Base-by-base conservation (phyloP, 495 filamentous ascomycete genomes). In the Elasticomyces elasticus region DNA sequence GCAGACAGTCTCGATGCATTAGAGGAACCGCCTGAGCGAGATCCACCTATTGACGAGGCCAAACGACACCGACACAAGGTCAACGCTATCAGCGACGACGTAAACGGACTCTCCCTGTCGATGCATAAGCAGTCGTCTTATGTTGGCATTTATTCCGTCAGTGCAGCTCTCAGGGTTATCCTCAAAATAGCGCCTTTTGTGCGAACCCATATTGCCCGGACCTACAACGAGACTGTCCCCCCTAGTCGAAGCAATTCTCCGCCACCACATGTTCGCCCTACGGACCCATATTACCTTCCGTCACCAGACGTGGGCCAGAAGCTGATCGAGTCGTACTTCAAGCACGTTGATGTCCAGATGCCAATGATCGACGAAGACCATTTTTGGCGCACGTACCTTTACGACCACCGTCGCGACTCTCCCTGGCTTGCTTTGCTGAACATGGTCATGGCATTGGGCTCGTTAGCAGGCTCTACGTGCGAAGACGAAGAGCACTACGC, bases 401-500 rank as follows among this genome's bases (percentile, higher is more conserved):
- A 79, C 44, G 82, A 79, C 25, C 76, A 79, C 46, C 72, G 86
- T 10, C 78, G 73, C 56, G 86, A 91, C 64, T 71, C 79, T 9
- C 79, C 82, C 10, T 91, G 86, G 86, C 74, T 89, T 17, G 81
- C 81, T 0, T 66, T 91, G 23, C 72, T 89, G 23, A 89, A 91
- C 64, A 87, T 87, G 71, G 84, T 91, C 27, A 81, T 89, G 49
- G 85, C 86, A 19, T 76, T 89, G 66, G 86, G 86, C 20, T 85
- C 81, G 59, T 82, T 91, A 35, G 82, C 79, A 0, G 80, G 80
- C 23, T 79, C 76, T 25, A 84, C 82, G 51, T 82, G 80, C 0
- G 81, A 85, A 58, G 80, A 88, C 64, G 78, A 77, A 52, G 79
- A 76, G 50, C 86, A 91, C 57, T 73, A 83, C 58, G 79, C 76